Percentiles rank a stretch among this genome's conserved stretches.
phyloP scores from a whole-genome alignment of 73 alveolate genomes.

The Tetrahymena elliotti region DNA sequence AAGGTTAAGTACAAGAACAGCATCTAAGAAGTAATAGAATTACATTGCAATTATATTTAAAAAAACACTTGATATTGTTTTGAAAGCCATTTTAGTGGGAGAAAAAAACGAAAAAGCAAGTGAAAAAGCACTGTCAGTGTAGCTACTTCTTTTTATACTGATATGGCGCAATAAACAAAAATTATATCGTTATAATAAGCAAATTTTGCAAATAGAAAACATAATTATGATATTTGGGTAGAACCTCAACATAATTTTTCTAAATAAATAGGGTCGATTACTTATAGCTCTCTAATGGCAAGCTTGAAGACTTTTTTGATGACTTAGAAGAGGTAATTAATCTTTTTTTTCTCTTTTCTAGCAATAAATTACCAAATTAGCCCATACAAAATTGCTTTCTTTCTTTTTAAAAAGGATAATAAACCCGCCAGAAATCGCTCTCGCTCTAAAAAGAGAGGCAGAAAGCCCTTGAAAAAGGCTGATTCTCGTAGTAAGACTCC shows the following conservation, averaged over 20 bases:
- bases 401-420: neutral
- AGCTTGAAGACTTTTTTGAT: neutral
- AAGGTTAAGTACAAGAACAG: neutral
- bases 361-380: neutral
- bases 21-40: neutral
- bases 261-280: neutral
- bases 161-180: neutral
- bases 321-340: neutral
- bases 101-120: neutral
- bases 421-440: constrained; percentile 2
- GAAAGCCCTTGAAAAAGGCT: neutral
- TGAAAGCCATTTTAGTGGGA: neutral
- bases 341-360: neutral
- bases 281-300: neutral
- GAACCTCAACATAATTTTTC: neutral
- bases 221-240: neutral
- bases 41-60: neutral
- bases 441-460: neutral
- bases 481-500: neutral
- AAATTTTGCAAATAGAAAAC: neutral
- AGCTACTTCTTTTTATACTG: neutral
- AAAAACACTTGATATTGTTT: neutral
- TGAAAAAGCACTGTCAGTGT: neutral
- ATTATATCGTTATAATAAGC: neutral
- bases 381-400: neutral